A percentile compares a stretch with the other conserved stretches of the same genome.
Conservation (phyloP, 2,329 filamentous ascomycete genomes). For the Trichoderma atrobrunneum region DNA sequence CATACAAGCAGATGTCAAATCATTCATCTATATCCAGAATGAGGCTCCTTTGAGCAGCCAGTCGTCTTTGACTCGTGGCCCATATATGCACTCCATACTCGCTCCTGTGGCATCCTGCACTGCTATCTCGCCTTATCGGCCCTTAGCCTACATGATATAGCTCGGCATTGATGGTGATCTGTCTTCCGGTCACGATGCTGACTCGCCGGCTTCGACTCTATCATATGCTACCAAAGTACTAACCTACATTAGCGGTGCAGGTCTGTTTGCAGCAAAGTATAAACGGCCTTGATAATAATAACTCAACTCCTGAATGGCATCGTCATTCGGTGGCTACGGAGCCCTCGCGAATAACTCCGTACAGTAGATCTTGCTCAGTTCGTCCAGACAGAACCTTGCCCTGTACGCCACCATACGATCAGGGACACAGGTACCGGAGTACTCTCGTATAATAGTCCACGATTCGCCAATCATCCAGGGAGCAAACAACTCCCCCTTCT, state of each 20-base stretch:
- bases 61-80: not conserved
- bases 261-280: not conserved
- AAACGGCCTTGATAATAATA: not conserved
- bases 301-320: not conserved
- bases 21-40: not conserved
- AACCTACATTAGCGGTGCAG: not conserved
- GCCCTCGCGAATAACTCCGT: not conserved
- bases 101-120: not conserved
- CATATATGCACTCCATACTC: not conserved
- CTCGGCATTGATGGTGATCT: not conserved
- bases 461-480: not conserved
- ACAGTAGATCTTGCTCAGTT: not conserved
- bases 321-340: not conserved
- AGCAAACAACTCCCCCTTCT: not conserved
- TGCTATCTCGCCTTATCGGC: conserved; percentile 2
- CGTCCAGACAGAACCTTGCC: not conserved
- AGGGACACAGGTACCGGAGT: not conserved
- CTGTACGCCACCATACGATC: not conserved
- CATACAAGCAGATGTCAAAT: not conserved
- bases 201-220: not conserved
- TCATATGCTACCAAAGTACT: not conserved
- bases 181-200: not conserved
- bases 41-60: not conserved
- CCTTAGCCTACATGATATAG: not conserved
- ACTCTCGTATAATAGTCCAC: not conserved